Conservation (phyloP, 2,329 filamentous ascomycete genomes). For the Claviceps citrina region DNA sequence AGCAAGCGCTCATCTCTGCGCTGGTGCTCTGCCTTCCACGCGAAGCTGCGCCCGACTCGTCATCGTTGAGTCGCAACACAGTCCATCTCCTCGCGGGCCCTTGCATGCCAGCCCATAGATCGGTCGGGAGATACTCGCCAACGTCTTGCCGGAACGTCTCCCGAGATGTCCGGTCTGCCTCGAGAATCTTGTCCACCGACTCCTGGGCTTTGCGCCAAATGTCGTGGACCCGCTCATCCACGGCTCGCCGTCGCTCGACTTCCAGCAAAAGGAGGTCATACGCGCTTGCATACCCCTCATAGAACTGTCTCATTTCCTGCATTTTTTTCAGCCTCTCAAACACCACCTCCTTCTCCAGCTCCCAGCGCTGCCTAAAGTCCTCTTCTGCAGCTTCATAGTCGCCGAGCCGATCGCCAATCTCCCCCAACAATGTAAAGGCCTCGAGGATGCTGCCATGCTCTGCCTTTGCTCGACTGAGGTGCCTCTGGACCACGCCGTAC, state of each 20-base stretch:
- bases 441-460: conserved; percentile 43
- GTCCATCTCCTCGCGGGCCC: conserved; percentile 39
- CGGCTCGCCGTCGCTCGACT: conserved; percentile 55
- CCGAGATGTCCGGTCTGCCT: conserved; percentile 56
- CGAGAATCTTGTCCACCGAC: conserved; percentile 59
- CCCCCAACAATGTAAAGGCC: conserved; percentile 51
- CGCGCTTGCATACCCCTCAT: conserved; percentile 69
- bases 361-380: conserved; percentile 54
- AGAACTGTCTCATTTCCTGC: conserved; percentile 62
- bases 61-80: conserved; percentile 25
- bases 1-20: conserved; percentile 1
- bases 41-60: conserved; percentile 7
- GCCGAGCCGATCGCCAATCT: conserved; percentile 49
- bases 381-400: conserved; percentile 48
- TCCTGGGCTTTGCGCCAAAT: conserved; percentile 66
- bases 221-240: conserved; percentile 57
- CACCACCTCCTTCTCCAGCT: conserved; percentile 57
- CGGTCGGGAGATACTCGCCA: conserved; percentile 72
- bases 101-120: conserved; percentile 70
- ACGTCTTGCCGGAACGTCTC: conserved; percentile 69
- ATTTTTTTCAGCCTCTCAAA: conserved; percentile 58
- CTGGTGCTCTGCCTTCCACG: conserved; percentile 4
- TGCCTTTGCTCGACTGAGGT: conserved; percentile 35
- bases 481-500: conserved; percentile 45
- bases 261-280: conserved; percentile 79